Base-by-base conservation (phyloP, 1,284 basidiomycete species). In the Papiliotrema fonsecae region DNA sequence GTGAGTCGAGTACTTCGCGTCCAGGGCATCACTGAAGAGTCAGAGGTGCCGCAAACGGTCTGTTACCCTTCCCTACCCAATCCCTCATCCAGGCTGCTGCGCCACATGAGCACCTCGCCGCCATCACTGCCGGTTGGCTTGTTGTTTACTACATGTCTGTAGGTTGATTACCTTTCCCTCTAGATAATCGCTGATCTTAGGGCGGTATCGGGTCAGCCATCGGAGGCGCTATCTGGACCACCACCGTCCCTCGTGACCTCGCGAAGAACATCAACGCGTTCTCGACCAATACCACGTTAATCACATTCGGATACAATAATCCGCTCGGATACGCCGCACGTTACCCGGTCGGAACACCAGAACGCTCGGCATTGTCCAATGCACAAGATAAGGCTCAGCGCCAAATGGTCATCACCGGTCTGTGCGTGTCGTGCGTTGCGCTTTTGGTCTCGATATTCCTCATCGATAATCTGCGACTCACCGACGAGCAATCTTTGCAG, bases 201-300 rank as follows among this genome's bases (percentile, higher is more conserved):
- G 58, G 62, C 16, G 73, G 69, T 27, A 65, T 74, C 49, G 72
- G 72, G 1, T 52, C 60, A 0, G 65, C 69, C 14, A 71, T 73
- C 42, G 65, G 68, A 5, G 72, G 73, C 14, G 68, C 62, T 11
- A 70, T 74, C 46, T 74, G 72, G 71, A 64, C 64, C 30, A 71
- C 70, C 53, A 42, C 56, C 26, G 60, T 69, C 24, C 69, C 68
- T 4, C 32, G 48, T 24, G 62, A 63, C 50, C 52, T 73, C 28
- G 28, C 52, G 16, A 14, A 36, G 2, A 68, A 69, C 48, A 56
- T 71, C 39, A 34, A 32, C 22, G 46, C 36, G 38, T 21, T 18
- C 9, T 34, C 39, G 24, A 44, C 36, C 37, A 61, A 72, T 49
- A 41, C 47, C 13, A 60, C 61, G 2, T 45, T 70, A 22, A 56